Conservation (phyloP, 1,284 basidiomycete genomes). For the Meripilus lineatus region DNA sequence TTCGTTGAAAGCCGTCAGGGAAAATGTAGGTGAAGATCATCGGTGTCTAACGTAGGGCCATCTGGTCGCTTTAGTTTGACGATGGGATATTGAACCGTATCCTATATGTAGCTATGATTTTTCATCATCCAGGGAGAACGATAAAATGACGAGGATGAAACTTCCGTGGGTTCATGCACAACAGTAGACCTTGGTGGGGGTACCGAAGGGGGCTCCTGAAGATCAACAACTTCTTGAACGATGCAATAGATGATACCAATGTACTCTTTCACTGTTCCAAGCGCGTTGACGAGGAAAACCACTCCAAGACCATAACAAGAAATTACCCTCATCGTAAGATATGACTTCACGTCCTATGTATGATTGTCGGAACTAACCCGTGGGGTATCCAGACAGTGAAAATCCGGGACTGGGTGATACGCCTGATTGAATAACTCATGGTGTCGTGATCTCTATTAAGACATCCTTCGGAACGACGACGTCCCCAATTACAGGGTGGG, state of each 20-base stretch:
- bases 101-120: no score
- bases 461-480: slow-evolving; percentile 22
- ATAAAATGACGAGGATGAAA: no score
- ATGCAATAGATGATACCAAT: slow-evolving; percentile 19
- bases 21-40: slow-evolving; percentile 18
- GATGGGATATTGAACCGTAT: no score
- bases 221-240: slow-evolving; percentile 15
- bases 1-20: no score
- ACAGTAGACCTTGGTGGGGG: no score
- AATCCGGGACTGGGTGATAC: slow-evolving; percentile 5
- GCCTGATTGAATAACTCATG: slow-evolving; percentile 16
- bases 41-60: slow-evolving; percentile 8
- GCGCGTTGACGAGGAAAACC: slow-evolving; percentile 38
- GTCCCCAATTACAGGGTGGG: slow-evolving; percentile 18
- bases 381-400: slow-evolving; percentile 24
- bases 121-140: no score
- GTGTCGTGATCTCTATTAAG: slow-evolving; percentile 22
- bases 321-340: slow-evolving; percentile 17
- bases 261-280: slow-evolving; percentile 29
- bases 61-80: no score
- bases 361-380: slow-evolving; percentile 20
- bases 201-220: slow-evolving; percentile 1
- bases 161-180: no score
- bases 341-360: slow-evolving; percentile 14
- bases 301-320: slow-evolving; percentile 33